Base-by-base conservation (phyloP, 2,329 filamentous ascomycete genomes). In the Colletotrichum orbiculare region DNA sequence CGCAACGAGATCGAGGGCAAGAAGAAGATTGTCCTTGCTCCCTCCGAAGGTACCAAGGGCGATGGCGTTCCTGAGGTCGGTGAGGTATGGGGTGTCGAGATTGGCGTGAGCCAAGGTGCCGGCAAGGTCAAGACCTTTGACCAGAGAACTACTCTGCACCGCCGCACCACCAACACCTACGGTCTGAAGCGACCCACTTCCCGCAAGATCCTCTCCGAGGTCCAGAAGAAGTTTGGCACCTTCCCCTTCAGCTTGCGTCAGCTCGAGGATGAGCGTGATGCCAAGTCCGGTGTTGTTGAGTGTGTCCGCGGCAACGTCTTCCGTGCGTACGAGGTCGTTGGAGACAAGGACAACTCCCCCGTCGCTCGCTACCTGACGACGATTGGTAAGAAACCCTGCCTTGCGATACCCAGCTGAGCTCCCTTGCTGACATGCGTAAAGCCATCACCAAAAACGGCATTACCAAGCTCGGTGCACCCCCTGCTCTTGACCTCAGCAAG, bases 221-320 rank as follows among this genome's bases (percentile, higher is more conserved):
- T 97, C 67, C 91, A 96, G 78, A 96, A 95, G 89, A 97, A 95
- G 84, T 99, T 98, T 76, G 94, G 95, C 70, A 93, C 89, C 68
- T 99, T 99, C 87, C 96, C 96, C 73, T 99, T 99, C 88, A 97
- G 93, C 81, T 86, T 98, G 83, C 89, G 96, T 76, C 96, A 99
- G 83, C 88, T 99, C 68, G 95, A 97, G 69, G 95, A 98, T 74
- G 96, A 99, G 87, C 91, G 95, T 75, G 90, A 94, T 70, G 96
- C 93, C 92, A 98, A 91, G 91, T 96, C 81, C 60, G 96, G 96
- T 75, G 91, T 98, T 64, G 91, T 98, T 64, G 96, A 99, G 83
- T 97, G 95, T 80, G 95, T 98, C 61, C 92, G 96, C 73, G 89
- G 91, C 74, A 94, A 94, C 75, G 93, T 98, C 63, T 89, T 99